Evolutionary conservation across 208 protist species (phyloP).

Genomic region (Trypanosoma theileri): DNA sequence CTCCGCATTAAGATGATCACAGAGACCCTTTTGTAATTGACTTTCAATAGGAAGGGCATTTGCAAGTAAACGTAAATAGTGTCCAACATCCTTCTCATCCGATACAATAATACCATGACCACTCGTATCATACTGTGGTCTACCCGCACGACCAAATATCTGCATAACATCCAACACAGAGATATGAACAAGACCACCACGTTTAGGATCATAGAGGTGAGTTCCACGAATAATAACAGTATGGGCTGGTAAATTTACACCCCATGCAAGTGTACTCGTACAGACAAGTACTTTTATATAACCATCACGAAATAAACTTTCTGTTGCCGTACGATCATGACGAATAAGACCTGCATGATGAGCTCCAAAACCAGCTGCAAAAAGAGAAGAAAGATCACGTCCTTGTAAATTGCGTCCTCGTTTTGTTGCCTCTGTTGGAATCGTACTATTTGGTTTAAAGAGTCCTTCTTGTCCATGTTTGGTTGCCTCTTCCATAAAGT

Average conservation of each 20-base stretch:
- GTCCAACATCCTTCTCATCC: slow-evolving; percentile 93
- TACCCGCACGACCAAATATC: slow-evolving; percentile 98
- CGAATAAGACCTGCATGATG: slow-evolving; percentile 97
- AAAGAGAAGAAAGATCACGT: slow-evolving; percentile 87
- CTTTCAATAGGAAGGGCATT: slow-evolving; percentile 97
- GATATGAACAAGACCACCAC: slow-evolving; percentile 94
- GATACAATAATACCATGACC: slow-evolving; percentile 99
- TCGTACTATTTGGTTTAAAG: slow-evolving; percentile 50
- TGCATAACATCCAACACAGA: slow-evolving; percentile 99
- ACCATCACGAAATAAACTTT: slow-evolving; percentile 95
- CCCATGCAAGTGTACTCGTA: slow-evolving; percentile 99
- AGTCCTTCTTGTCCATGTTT: slow-evolving; percentile 48
- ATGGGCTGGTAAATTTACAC: slow-evolving; percentile 99
- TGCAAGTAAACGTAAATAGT: slow-evolving; percentile 95
- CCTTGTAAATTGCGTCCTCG: slow-evolving; percentile 72
- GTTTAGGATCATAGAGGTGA: slow-evolving; percentile 94
- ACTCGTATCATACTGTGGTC: slow-evolving; percentile 98
- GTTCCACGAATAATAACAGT: slow-evolving; percentile 99
- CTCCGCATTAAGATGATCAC: slow-evolving; percentile 99
- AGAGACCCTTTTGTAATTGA: slow-evolving; percentile 90
- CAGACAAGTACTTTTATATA: slow-evolving; percentile 95
- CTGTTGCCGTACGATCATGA: slow-evolving; percentile 94
- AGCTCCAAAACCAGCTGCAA: slow-evolving; percentile 90
- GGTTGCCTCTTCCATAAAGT: slow-evolving; percentile 88
- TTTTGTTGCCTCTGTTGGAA: slow-evolving; percentile 49